Conservation (phyloP, 805 yeast species). For the Myxozyma geophila region DNA sequence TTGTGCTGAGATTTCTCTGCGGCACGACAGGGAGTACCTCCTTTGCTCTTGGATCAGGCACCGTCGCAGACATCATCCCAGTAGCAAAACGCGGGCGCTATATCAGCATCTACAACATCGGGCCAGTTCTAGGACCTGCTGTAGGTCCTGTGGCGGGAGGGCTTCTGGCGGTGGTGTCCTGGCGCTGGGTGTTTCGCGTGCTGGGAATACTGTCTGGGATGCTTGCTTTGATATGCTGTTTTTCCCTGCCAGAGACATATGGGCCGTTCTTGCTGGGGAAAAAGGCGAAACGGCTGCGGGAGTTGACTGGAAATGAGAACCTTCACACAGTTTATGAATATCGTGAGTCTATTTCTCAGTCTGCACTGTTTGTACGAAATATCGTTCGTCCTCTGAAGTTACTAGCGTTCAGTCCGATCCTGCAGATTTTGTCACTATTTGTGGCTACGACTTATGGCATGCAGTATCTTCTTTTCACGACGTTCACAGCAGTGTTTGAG, state of each 20-base stretch:
- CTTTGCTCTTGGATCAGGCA: conserved; percentile 70
- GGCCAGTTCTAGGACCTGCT: conserved; percentile 65
- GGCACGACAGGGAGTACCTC: conserved; percentile 72
- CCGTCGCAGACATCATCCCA: conserved; percentile 62
- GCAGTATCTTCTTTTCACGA: conserved; percentile 61
- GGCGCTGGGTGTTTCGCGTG: conserved; percentile 71
- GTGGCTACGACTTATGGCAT: conserved; percentile 71
- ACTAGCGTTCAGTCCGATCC: conserved; percentile 63
- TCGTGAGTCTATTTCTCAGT: conserved; percentile 36
- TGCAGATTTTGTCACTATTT: conserved; percentile 63
- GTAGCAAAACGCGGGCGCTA: conserved; percentile 56
- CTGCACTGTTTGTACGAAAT: conserved; percentile 43
- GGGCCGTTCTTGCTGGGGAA: conserved; percentile 56
- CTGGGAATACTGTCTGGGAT: conserved; percentile 60
- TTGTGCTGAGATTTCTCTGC: conserved; percentile 63
- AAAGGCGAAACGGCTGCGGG: conserved; percentile 55
- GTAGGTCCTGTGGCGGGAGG: conserved; percentile 56
- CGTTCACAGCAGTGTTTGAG: conserved; percentile 58
- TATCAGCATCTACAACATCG: conserved; percentile 60
- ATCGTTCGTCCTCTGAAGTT: conserved; percentile 60
- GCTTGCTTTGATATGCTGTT: conserved; percentile 52
- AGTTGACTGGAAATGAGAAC: conserved; percentile 58
- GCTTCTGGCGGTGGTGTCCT: conserved; percentile 55
- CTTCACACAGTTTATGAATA: conserved; percentile 64
- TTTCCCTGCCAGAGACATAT: conserved; percentile 62